Evolutionary conservation across 345 rosid genomes (phyloP), one percentile per base, ranked within the genome.

Genomic region (Lagerstroemia speciosa): DNA sequence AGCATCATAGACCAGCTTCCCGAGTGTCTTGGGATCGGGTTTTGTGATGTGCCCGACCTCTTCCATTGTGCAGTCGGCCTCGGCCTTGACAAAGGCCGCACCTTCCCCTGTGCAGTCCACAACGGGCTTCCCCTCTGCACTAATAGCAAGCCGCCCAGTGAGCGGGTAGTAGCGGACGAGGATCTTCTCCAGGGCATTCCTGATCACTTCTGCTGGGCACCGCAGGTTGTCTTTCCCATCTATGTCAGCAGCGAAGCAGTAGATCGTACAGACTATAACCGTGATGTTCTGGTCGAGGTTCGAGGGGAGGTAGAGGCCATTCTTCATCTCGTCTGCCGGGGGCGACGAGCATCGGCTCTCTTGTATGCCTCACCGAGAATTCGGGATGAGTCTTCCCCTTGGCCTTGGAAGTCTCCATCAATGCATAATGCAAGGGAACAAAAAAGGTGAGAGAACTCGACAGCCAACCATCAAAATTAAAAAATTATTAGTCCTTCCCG

Each of bases 201-300:
- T 88, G 60, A 92, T 81, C 70, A 82, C 85, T 73, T 86, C 79
- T 11, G 64, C 89, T 5, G 57, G 5, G 57, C 22, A 26, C 3
- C 26, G 24, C 9, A 86, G 82, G 14, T 84, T 75, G n/a, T n/a
- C n/a, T n/a, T n/a, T n/a, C n/a, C n/a, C n/a, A n/a, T n/a, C n/a
- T n/a, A n/a, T n/a, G 43, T 82, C 83, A 1, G 96, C 82, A 76
- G 82, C 85, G 81, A 86, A 92, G 79, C 90, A 89, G 73, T 89
- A 87, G 20, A 89, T 81, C 4, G 98, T 92, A 0, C 87, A 87
- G 26, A 92, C 86, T 45, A 84, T 82, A 52, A 85, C 90, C 0
- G 95, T 91, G 17, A 90, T 83, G 85, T 88, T 89, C 65, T 92
- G 98, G 73, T 92, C 96, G 65, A 90, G 92, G 79, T 92, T 92